Evolutionary conservation across 177 flowering plant genomes (phyloP).

Genomic region (Vitis hybrid): DNA sequence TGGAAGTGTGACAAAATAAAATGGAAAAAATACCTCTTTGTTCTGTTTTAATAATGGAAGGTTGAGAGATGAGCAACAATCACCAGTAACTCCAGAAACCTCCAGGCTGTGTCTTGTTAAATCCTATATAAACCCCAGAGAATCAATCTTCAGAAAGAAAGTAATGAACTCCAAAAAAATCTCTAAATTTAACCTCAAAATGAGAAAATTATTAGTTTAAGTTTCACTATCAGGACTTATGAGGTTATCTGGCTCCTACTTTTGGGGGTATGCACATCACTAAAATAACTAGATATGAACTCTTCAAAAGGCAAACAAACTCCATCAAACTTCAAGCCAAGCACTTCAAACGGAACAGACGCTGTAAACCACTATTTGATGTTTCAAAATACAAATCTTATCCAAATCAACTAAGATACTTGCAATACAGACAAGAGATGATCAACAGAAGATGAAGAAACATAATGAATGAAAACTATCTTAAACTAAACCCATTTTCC

Average conservation of each 20-base stretch:
- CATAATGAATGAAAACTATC: too few relatives aligned
- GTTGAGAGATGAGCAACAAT: constrained; percentile 11
- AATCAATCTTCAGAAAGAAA: constrained; percentile 10
- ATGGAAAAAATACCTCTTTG: constrained; percentile 20
- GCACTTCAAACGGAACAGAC: not conserved
- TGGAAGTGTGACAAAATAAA: not conserved
- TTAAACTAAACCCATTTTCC: too few relatives aligned
- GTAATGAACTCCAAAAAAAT: not conserved
- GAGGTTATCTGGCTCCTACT: not conserved
- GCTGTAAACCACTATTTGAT: not conserved
- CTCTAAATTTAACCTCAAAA: not conserved
- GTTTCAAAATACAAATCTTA: too few relatives aligned
- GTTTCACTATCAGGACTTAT: not conserved
- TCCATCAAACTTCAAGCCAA: not conserved
- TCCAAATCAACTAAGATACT: too few relatives aligned
- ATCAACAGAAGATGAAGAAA: too few relatives aligned
- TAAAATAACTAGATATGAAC: not conserved
- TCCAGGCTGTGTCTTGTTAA: constrained; percentile 16
- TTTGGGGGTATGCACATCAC: not conserved
- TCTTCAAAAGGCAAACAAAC: not conserved
- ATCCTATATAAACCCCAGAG: constrained; percentile 24
- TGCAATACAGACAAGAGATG: too few relatives aligned
- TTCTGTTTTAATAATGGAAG: constrained; percentile 24
- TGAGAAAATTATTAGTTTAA: not conserved
- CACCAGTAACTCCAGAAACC: constrained; percentile 11